Base-by-base conservation (phyloP, 2,329 filamentous ascomycete species). In the Canariomyces notabilis region DNA sequence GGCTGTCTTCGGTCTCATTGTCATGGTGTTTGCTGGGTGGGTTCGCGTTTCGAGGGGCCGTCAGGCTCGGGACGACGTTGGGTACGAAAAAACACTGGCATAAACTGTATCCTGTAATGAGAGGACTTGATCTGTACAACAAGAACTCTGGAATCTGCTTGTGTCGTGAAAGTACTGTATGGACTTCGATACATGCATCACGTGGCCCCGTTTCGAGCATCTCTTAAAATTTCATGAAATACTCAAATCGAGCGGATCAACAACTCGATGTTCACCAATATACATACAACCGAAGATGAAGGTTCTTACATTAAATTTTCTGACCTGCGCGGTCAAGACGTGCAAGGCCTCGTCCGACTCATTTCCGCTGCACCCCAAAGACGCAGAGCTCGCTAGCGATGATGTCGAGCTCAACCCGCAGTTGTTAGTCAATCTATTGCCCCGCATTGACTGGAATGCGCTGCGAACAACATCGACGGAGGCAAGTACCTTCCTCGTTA, bases 251-350 rank as follows among this genome's bases (percentile, higher is more conserved):
- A 33, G 29, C n/a, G 26, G 3, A 23, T n/a, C 36, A 37, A 34
- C 14, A 16, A 16, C 32, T 18, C 36, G 22, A 33, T n/a, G n/a
- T n/a, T n/a, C n/a, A n/a, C n/a, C n/a, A n/a, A n/a, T n/a, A 49
- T 31, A 38, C 18, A 50, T 2, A 53, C 31, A 22, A 36, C 41
- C 23, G 49, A 66, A 57, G 50, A 98, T 98, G 93, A 97, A 97
- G 69, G 75, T 97, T 53, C 80, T 97, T 42, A 96, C 89, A 51
- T 83, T 95, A 61, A 97, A 97, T 71, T 98, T 98, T 69, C 75
- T 97, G 55, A 93, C 89, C 60, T 98, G 93, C 75, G 91, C 93
- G 52, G 86, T 94, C 64, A 97, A 96, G 75, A 76, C 86, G 46
- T 98, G 93, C 84, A 95, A 94, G 71, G 79, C 82, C 47, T 83